phyloP scores from a whole-genome alignment of 2,329 filamentous ascomycete species.

The Pseudohalonectria lignicola region DNA sequence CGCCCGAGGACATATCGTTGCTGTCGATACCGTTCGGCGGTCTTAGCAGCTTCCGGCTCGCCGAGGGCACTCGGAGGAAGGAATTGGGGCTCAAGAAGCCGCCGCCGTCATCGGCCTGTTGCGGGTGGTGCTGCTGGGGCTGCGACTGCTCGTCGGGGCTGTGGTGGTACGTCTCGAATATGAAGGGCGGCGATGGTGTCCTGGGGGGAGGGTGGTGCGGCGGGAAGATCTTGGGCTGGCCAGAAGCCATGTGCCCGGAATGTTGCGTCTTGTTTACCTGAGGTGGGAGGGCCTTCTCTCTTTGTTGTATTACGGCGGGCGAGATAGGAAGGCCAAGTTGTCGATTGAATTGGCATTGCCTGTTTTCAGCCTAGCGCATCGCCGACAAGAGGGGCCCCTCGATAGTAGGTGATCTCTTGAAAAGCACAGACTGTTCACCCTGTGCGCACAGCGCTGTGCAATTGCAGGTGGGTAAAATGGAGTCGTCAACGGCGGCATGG shows the following conservation, averaged over 20 bases:
- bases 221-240: neutral
- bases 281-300: too few relatives aligned
- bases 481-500: too few relatives aligned
- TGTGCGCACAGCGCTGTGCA: neutral
- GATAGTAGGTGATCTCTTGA: too few relatives aligned
- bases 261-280: neutral
- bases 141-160: conserved; percentile 4
- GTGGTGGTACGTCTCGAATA: conserved; percentile 31
- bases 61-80: conserved; percentile 12
- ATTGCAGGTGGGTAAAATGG: too few relatives aligned
- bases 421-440: too few relatives aligned
- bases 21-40: too few relatives aligned
- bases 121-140: neutral
- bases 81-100: conserved; percentile 16
- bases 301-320: too few relatives aligned
- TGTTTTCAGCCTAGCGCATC: conserved; percentile 1
- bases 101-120: neutral
- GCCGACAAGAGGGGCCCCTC: neutral
- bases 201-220: conserved; percentile 35
- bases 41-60: conserved; percentile 10
- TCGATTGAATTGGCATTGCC: neutral
- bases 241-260: neutral
- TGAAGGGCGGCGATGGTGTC: conserved; percentile 52
- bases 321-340: too few relatives aligned
- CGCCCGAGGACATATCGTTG: conserved; percentile 24